phyloP scores from a whole-genome alignment of 768 basidiomycete genomes.

The Mycena vitilis region DNA sequence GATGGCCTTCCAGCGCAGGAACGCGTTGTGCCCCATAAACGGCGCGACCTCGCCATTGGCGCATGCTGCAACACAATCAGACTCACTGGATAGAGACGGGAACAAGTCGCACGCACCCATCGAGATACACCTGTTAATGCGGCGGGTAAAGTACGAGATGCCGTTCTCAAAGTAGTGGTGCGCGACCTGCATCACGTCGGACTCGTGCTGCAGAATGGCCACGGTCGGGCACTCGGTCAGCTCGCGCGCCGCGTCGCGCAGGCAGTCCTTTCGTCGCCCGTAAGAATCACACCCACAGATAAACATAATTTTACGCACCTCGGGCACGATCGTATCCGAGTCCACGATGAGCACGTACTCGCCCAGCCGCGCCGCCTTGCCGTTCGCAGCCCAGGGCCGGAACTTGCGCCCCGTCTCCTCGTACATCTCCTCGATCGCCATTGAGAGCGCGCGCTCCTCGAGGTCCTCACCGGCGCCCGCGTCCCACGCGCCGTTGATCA shows the following conservation, averaged over 20 bases:
- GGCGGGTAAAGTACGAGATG: constrained; percentile 34
- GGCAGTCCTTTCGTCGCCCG: constrained; percentile 28
- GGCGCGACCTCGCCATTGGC: constrained; percentile 87
- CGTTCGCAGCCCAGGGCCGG: constrained; percentile 81
- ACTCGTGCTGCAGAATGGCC: constrained; percentile 89
- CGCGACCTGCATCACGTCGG: constrained; percentile 49
- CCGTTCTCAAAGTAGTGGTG: constrained; percentile 87
- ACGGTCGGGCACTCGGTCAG: constrained; percentile 79
- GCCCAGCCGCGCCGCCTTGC: constrained; percentile 67
- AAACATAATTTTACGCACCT: constrained; percentile 71
- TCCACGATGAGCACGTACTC: constrained; percentile 85
- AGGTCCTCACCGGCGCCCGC: constrained; percentile 45
- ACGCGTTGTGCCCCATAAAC: constrained; percentile 90
- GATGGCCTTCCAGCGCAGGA: constrained; percentile 86
- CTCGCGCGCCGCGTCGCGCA: constrained; percentile 84
- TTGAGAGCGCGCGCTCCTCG: constrained; percentile 76
- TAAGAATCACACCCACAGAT: constrained; percentile 30
- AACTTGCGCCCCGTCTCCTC: constrained; percentile 63
- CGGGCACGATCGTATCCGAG: constrained; percentile 81
- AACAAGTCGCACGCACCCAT: constrained; percentile 31
- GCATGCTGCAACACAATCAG: constrained; percentile 58
- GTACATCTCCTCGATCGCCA: constrained; percentile 80
- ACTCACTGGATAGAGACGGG: constrained; percentile 38
- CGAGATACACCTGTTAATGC: constrained; percentile 36
- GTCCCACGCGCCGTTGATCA: constrained; percentile 40